phyloP scores from a whole-genome alignment of 2,329 filamentous ascomycete genomes.

The Colletotrichum salicis region DNA sequence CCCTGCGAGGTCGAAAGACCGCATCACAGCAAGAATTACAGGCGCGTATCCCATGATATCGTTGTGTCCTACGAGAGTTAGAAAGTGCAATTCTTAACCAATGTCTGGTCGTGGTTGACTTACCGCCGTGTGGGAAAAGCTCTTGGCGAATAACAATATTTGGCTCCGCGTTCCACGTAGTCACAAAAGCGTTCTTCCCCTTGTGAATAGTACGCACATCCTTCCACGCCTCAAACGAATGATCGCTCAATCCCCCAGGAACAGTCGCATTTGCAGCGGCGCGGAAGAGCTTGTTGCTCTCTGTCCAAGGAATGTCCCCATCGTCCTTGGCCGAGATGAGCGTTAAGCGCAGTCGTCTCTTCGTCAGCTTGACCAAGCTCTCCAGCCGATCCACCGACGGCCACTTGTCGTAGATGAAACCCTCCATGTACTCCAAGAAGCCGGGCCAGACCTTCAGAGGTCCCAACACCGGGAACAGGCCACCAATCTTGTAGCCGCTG shows the following conservation, averaged over 20 bases:
- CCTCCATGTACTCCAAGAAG: conserved; percentile 69
- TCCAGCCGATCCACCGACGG: conserved; percentile 74
- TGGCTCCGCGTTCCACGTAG: conserved; percentile 55
- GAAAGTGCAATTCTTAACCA: neutral
- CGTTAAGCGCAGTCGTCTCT: conserved; percentile 69
- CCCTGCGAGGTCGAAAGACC: conserved; percentile 64
- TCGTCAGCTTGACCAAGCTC: conserved; percentile 63
- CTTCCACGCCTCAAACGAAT: conserved; percentile 56
- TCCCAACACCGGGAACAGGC: conserved; percentile 80
- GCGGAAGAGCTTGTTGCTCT: conserved; percentile 73
- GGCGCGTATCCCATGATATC: conserved; percentile 73
- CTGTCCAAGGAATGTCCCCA: conserved; percentile 80
- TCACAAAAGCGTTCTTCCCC: conserved; percentile 60
- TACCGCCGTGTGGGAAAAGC: conserved; percentile 65
- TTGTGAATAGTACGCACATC: conserved; percentile 54
- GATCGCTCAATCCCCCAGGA: conserved; percentile 47
- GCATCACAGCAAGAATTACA: conserved; percentile 71
- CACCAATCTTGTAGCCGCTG: conserved; percentile 81
- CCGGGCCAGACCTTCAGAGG: conserved; percentile 76
- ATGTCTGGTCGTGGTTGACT: conserved; percentile 39
- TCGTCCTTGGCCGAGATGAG: conserved; percentile 87
- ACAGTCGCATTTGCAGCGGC: conserved; percentile 65
- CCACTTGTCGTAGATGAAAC: conserved; percentile 84
- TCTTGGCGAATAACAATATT: conserved; percentile 65
- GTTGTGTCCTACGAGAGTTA: conserved; percentile 70